Conservation (phyloP, 2,329 filamentous ascomycete genomes). For the Huntiella decipiens region DNA sequence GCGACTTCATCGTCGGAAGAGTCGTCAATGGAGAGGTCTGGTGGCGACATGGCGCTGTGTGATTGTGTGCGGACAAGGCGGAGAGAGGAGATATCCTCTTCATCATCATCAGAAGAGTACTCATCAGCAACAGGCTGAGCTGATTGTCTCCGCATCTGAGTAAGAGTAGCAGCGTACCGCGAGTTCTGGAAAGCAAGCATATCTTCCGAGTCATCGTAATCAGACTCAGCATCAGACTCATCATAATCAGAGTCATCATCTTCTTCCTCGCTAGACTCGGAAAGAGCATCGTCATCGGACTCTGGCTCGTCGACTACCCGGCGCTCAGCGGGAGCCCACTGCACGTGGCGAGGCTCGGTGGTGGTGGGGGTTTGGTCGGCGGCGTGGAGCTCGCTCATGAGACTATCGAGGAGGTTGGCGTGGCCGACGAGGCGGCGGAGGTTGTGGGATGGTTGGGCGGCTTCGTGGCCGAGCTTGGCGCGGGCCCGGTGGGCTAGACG, state of each 20-base stretch:
- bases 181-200: constrained; percentile 23
- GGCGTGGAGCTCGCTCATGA: constrained; percentile 83
- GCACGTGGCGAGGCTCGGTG: constrained; percentile 86
- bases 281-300: neutral
- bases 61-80: constrained; percentile 50
- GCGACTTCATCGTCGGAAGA: constrained; percentile 49
- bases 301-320: constrained; percentile 18
- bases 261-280: constrained; percentile 13
- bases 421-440: constrained; percentile 90
- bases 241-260: constrained; percentile 8
- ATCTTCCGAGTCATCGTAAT: constrained; percentile 29
- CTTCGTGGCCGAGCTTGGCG: constrained; percentile 86
- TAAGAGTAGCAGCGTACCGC: neutral
- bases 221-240: constrained; percentile 25
- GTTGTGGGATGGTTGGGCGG: constrained; percentile 79
- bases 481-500: constrained; percentile 93
- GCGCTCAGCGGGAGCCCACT: constrained; percentile 57
- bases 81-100: constrained; percentile 46
- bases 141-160: neutral
- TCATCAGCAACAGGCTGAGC: constrained; percentile 18
- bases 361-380: constrained; percentile 88
- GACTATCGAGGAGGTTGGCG: constrained; percentile 88
- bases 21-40: constrained; percentile 54
- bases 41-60: constrained; percentile 37
- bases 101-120: constrained; percentile 33